These are phyloP conservation scores for Malus orientalis DNA, from an alignment of 306 rosid genomes.

Conservation along the genomic window DNA sequence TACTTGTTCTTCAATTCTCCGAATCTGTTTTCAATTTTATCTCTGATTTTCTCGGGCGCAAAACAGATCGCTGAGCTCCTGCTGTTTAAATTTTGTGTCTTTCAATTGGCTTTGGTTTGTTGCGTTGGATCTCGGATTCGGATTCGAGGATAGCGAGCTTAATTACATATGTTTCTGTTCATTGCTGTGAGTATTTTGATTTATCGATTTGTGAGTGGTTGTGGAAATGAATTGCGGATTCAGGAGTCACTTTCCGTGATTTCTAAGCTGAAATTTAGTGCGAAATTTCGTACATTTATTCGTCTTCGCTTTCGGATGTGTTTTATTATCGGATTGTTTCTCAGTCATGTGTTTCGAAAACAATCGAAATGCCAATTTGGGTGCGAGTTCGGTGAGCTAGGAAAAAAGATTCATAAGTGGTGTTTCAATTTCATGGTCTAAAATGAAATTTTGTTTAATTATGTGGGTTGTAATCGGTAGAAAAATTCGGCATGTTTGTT, in stretches of 20 bases:
- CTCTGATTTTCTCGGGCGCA: neutral
- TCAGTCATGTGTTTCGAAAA: neutral
- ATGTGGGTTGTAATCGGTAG: neutral
- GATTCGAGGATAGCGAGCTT: neutral
- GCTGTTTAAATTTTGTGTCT: neutral
- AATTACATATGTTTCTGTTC: neutral
- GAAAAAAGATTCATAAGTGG: neutral
- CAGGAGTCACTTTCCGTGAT: neutral
- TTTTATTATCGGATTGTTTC: neutral
- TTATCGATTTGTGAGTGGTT: neutral
- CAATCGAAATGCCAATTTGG: neutral
- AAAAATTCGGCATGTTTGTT: neutral
- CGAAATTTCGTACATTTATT: neutral
- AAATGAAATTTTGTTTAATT: neutral
- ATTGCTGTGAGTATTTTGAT: neutral
- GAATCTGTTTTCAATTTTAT: neutral
- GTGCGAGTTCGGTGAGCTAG: neutral
- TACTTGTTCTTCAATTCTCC: neutral
- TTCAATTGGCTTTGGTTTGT: neutral
- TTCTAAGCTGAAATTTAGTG: neutral
- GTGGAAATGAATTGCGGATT: neutral
- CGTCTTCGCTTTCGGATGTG: neutral
- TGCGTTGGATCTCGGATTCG: slow-evolving; percentile 10
- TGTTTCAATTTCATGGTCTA: neutral
- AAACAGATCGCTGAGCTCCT: neutral